A percentile compares a stretch with the other conserved stretches of the same genome.
Conservation (phyloP, 2,329 filamentous ascomycete genomes). For the Achaetomium macrosporum region DNA sequence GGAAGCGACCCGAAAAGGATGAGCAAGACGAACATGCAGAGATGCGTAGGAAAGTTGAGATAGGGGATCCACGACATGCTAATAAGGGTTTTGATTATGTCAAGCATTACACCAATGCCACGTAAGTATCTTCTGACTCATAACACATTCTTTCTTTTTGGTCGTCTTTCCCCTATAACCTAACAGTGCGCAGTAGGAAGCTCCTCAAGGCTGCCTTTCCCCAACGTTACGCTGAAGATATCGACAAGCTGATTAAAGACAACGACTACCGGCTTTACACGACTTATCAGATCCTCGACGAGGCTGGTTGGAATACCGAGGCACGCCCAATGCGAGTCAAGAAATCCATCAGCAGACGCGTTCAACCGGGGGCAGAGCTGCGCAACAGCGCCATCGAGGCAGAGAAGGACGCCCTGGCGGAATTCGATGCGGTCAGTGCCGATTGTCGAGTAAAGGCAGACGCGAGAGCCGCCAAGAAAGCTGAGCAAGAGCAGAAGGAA, state of each 20-base stretch:
- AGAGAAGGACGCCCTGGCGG: constrained; percentile 33
- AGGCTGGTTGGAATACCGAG: constrained; percentile 1
- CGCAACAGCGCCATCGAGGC: not conserved
- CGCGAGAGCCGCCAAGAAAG: constrained; percentile 23
- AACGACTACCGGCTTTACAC: constrained; percentile 30
- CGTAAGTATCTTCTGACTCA: constrained; percentile 11
- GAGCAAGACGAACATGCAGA: constrained; percentile 16
- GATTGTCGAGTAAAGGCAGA: constrained; percentile 26
- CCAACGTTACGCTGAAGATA: constrained; percentile 26
- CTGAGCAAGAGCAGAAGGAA: constrained; percentile 26
- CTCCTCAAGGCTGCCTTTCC: constrained; percentile 35
- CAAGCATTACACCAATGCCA: constrained; percentile 17
- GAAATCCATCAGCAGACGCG: constrained; percentile 22
- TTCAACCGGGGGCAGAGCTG: constrained; percentile 23
- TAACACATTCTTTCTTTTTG: not conserved
- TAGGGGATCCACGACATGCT: not conserved
- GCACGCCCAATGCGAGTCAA: constrained; percentile 27
- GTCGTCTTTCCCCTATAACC: not conserved
- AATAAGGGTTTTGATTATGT: constrained; percentile 4
- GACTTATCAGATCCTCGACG: constrained; percentile 32
- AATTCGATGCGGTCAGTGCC: constrained; percentile 35
- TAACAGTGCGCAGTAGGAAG: constrained; percentile 13
- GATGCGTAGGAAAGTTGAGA: constrained; percentile 3
- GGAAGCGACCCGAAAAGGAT: constrained; percentile 31
- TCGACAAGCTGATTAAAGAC: constrained; percentile 21